Evolutionary conservation across 1,139 yeast genomes (phyloP), one percentile per base, ranked within the genome.

Genomic region (Tardiomyces digboiensis): DNA sequence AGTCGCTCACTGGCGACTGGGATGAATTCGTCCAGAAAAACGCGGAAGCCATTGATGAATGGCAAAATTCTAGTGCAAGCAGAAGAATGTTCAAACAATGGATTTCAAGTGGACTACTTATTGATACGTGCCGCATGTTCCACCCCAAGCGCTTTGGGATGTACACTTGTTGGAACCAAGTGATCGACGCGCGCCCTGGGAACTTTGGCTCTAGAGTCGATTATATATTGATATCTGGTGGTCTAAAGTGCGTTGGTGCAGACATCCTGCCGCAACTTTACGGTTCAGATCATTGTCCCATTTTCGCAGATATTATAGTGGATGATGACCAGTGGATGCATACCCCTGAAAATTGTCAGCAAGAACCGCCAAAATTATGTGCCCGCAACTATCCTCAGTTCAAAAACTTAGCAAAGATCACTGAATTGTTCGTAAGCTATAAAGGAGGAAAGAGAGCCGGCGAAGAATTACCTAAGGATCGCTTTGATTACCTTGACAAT

Each of bases 231-330:
- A 62, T 74, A 0, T 68, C 82, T 1, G 52, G 65, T 12, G 52
- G 49, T 0, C 50, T 82, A 41, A 53, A 65, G 6, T 66, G 79
- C 8, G 52, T 59, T 0, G 57, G 62, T 18, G 82, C 91, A 0
- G 78, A 81, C 54, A 83, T 84, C 18, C 73, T 84, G 74, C 82
- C 89, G 0, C 71, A 69, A 33, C 57, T 89, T 0, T 67, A 75
- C 60, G 98, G 97, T 0, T 87, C 96, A 0, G 98, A 91, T 60
- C 98, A 91, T 62, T 91, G 97, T 61, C 98, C 98, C 0, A 78
- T 87, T 0, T 87, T 64, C 56, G 74, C 89, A 0, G 97, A 88
- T 59, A 60, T 86, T 43, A 66, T 13, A 10, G 7, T 39, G 12
- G n/a, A n/a, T n/a, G n/a, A n/a, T n/a, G n/a, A n/a, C n/a, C n/a